Base-by-base conservation (phyloP, 768 basidiomycete species). In the Tulasnella sp. region DNA sequence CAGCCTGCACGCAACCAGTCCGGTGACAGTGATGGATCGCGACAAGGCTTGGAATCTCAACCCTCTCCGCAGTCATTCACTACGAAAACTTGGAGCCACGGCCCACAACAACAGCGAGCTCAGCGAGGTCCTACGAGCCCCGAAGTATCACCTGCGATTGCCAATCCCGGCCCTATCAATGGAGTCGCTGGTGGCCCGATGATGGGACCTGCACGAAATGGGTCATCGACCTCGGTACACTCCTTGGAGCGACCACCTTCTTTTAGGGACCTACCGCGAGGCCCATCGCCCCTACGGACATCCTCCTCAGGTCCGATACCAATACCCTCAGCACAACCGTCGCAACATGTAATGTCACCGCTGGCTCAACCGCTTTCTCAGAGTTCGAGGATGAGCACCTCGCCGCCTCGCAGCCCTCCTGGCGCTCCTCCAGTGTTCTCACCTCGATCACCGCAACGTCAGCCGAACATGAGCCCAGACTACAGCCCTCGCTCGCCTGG, bases 61-160 rank as follows among this genome's bases (percentile, higher is more conserved):
- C 4, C 44, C 9, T 56, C 55, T 44, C 55, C 55, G 3, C 55
- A 43, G 21, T 56, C 55, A n/a, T 56, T 43, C 29, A 43, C 55
- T 27, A 38, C 41, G 15, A 56, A 42, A 19, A 26, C 44, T 5
- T 56, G 55, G 55, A 56, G 11, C 44, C 41, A 56, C 29, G 15
- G 15, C 15, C 7, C 34, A 7, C 34, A 5, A 38, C 34, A 38
- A 38, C 34, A 38, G 34, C 34, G n/a, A n/a, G n/a, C n/a, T n/a
- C n/a, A 38, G 34, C 34, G 34, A 7, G 5, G 4, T 4, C 55
- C 41, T 2, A 27, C 24, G 2, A 43, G 41, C 23, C 19, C 32
- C 21, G 19, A 38, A 38, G 27, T 34, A n/a, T 41, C 2, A 53
- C 51, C 30, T 17, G 51, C 51, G 13, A 48, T 7, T 7, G 17